A percentile compares a stretch with the other conserved stretches of the same genome.
Conservation (phyloP, 2,329 filamentous ascomycete species). For the Periconia sp. region DNA sequence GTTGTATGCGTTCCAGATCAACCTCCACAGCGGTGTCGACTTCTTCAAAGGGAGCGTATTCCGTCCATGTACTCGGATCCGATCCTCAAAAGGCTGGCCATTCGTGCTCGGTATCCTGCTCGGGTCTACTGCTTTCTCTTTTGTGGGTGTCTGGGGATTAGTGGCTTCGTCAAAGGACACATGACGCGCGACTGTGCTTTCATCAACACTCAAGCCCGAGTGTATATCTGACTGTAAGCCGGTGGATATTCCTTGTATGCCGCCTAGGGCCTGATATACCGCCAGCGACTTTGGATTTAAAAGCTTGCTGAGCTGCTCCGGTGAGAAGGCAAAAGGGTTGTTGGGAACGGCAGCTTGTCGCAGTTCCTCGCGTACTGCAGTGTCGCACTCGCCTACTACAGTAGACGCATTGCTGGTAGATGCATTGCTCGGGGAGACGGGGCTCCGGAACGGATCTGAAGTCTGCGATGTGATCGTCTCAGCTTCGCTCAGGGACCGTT, state of each 20-base stretch:
- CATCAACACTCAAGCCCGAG: slow-evolving; percentile 55
- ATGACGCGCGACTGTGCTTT: slow-evolving; percentile 48
- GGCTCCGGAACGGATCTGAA: slow-evolving; percentile 27
- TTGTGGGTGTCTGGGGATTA: slow-evolving; percentile 27
- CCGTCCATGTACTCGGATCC: slow-evolving; percentile 61
- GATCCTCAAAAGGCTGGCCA: slow-evolving; percentile 52
- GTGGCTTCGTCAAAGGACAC: slow-evolving; percentile 56
- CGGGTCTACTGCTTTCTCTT: slow-evolving; percentile 17
- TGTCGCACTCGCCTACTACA: slow-evolving; percentile 33
- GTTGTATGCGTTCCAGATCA: slow-evolving; percentile 72
- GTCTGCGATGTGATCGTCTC: slow-evolving; percentile 27
- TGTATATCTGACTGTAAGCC: slow-evolving; percentile 54
- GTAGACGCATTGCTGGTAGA: slow-evolving; percentile 22
- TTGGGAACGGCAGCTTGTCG: slow-evolving; percentile 31
- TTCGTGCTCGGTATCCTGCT: slow-evolving; percentile 13
- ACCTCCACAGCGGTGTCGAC: slow-evolving; percentile 59
- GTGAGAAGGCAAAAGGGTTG: slow-evolving; percentile 58
- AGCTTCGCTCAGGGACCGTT: slow-evolving; percentile 24
- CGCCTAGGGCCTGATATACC: slow-evolving; percentile 57
- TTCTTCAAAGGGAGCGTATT: slow-evolving; percentile 67
- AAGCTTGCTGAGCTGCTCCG: slow-evolving; percentile 57
- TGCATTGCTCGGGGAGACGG: slow-evolving; percentile 25
- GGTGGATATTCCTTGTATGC: slow-evolving; percentile 54
- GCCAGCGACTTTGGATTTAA: slow-evolving; percentile 53
- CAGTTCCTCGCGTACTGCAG: slow-evolving; percentile 24